Evolutionary conservation across 306 rosid species (phyloP).

Genomic region (Cucumis cinereus): DNA sequence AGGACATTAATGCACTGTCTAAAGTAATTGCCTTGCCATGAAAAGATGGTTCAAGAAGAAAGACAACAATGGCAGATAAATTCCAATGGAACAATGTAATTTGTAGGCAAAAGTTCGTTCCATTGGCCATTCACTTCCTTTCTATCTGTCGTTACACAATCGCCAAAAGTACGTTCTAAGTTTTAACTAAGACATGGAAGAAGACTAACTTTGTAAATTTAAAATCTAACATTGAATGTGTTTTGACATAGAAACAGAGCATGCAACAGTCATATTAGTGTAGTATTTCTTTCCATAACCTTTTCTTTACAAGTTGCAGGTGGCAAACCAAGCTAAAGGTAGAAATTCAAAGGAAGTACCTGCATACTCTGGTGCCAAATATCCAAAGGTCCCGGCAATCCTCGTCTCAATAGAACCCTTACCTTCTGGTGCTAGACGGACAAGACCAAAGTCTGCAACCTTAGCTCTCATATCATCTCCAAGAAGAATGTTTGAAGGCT

Average conservation of each 20-base stretch:
- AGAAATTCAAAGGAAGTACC: constrained; percentile 24
- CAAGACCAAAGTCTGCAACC: constrained; percentile 84
- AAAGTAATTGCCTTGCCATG: neutral
- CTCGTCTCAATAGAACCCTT: constrained; percentile 83
- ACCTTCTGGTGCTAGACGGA: constrained; percentile 94
- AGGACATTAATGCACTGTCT: neutral
- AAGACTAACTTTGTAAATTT: neutral
- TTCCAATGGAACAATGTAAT: neutral
- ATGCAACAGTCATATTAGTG: neutral
- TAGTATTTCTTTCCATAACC: too few species aligned
- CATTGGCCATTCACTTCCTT: neutral
- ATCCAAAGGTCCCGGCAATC: constrained; percentile 86
- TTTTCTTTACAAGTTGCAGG: neutral
- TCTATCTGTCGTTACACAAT: neutral
- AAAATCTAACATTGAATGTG: neutral
- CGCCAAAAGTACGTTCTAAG: neutral
- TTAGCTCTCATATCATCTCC: constrained; percentile 96
- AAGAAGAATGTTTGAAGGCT: constrained; percentile 91
- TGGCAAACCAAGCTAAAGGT: neutral
- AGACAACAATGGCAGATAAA: neutral
- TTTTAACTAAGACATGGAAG: neutral
- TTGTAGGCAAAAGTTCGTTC: neutral
- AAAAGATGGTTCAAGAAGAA: neutral
- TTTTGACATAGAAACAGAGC: neutral
- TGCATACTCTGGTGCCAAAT: constrained; percentile 91